Base-by-base conservation (phyloP, 1,284 basidiomycete genomes). In the Cryptococcus wingfieldii region DNA sequence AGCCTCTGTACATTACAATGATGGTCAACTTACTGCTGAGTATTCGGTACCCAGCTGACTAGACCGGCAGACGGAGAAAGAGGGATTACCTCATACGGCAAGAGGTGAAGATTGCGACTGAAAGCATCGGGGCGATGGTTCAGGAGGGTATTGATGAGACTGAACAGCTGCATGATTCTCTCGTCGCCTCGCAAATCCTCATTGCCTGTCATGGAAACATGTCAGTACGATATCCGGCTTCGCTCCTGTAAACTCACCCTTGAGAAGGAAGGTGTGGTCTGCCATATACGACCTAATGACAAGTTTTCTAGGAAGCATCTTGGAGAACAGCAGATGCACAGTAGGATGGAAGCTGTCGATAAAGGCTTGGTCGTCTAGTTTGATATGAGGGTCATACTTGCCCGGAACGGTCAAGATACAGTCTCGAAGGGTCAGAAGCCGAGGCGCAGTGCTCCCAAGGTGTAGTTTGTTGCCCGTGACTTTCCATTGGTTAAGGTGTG, bases 131-230 rank as follows among this genome's bases (percentile, higher is more conserved):
- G 55, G 43, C 69, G 64, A 47, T 74, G 71, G 47, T 69, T 72
- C 18, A 75, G 63, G 27, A 75, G 54, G 1, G 67, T 69, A 44
- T 75, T 75, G 55, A 71, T 68, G 5, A 75, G 60, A 3, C 66
- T 68, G 58, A 75, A 73, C n/a, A 75, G 60, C 59, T 75, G 73
- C 71, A 75, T 75, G 51, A 75, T 72, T 13, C 71, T 60, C 52
- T 75, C 71, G 52, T 75, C 71, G 9, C 68, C 70, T 53, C 70
- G 56, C 4, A 71, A 53, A 49, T 71, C 69, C 42, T 71, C 69
- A 45, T 71, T 68, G 3, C 69, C 69, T 69, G n/a, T 19, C 13
- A 23, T 23, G 37, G 39, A 1, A 10, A 23, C 19, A 38, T 43
- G 28, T 56, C 47, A 54, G 52, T 14, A 38, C 12, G 1, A 50